phyloP scores from a whole-genome alignment of 2,329 filamentous ascomycete species.

The Corinectria fuckeliana region DNA sequence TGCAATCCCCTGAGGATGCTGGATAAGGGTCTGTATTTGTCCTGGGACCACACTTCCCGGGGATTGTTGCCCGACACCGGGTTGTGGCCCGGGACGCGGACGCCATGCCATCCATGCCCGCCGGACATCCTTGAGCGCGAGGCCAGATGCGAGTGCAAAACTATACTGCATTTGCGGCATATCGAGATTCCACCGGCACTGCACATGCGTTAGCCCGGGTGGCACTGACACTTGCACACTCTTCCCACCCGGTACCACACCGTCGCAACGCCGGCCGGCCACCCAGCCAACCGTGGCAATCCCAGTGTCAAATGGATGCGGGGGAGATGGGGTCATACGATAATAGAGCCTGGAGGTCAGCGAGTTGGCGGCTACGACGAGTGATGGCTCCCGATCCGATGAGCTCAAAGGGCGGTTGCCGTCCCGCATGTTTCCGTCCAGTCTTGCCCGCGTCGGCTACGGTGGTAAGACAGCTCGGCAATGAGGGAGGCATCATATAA shows the following conservation, averaged over 20 bases:
- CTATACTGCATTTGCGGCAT: conserved; percentile 13
- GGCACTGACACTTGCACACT: too few relatives aligned
- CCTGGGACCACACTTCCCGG: conserved; percentile 16
- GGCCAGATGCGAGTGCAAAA: not conserved
- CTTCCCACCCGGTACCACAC: conserved; percentile 22
- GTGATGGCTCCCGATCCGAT: conserved; percentile 29
- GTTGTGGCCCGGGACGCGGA: conserved; percentile 8
- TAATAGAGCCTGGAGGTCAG: conserved; percentile 35
- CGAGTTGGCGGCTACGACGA: conserved; percentile 23
- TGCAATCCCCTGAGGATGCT: not conserved
- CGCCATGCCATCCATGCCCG: not conserved
- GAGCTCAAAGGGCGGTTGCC: conserved; percentile 24
- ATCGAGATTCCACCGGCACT: conserved; percentile 27
- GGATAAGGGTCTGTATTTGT: not conserved
- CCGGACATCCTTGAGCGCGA: conserved; percentile 13
- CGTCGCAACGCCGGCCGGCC: conserved; percentile 8
- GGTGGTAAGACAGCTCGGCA: conserved; percentile 40
- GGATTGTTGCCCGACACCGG: conserved; percentile 29
- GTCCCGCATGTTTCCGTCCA: conserved; percentile 44
- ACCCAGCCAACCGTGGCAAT: conserved; percentile 35
- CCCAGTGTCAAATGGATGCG: conserved; percentile 33
- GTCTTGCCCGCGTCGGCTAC: conserved; percentile 34
- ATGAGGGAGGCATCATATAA: conserved; percentile 37
- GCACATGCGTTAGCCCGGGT: conserved; percentile 23
- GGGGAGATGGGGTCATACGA: conserved; percentile 39